Conservation (phyloP, 352 stramenopile genomes). For the Pythium rhizo-oryzae region DNA sequence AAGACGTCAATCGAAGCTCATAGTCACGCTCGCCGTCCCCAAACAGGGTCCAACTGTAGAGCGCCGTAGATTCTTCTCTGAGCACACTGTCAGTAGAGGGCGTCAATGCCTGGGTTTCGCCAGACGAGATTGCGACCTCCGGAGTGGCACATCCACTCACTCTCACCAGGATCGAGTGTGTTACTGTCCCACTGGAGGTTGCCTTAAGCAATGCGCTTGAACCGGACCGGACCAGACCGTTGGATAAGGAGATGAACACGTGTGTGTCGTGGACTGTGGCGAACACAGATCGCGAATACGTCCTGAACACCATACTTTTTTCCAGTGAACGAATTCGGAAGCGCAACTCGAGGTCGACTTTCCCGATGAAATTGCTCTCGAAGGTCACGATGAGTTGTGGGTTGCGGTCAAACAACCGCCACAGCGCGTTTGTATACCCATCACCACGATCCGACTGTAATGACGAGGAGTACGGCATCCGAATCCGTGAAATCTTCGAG, state of each 20-base stretch:
- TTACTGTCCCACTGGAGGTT: neutral
- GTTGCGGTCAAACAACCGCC: slow-evolving; percentile 15
- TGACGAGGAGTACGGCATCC: slow-evolving; percentile 21
- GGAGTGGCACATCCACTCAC: slow-evolving; percentile 7
- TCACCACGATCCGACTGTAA: neutral
- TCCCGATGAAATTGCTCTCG: neutral
- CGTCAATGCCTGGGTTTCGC: neutral
- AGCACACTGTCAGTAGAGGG: neutral
- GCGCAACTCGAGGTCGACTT: slow-evolving; percentile 1
- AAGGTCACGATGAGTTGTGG: slow-evolving; percentile 15
- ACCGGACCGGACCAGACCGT: slow-evolving; percentile 14
- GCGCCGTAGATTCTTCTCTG: neutral
- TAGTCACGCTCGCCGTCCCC: neutral
- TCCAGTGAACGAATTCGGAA: slow-evolving; percentile 8
- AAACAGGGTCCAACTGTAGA: slow-evolving; percentile 9
- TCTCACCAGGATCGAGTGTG: slow-evolving; percentile 13
- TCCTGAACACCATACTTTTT: neutral
- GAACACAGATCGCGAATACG: slow-evolving; percentile 1
- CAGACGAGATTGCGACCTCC: neutral
- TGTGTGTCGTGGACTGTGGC: slow-evolving; percentile 14
- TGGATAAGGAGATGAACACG: slow-evolving; percentile 5
- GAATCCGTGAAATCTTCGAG: slow-evolving; percentile 1
- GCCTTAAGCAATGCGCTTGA: slow-evolving; percentile 5
- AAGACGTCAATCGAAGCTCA: slow-evolving; percentile 6
- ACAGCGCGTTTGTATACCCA: slow-evolving; percentile 6